Evolutionary conservation across 1,139 yeast species (phyloP), one percentile per base, ranked within the genome.

Genomic region (Schwanniomyces etchellsii): DNA sequence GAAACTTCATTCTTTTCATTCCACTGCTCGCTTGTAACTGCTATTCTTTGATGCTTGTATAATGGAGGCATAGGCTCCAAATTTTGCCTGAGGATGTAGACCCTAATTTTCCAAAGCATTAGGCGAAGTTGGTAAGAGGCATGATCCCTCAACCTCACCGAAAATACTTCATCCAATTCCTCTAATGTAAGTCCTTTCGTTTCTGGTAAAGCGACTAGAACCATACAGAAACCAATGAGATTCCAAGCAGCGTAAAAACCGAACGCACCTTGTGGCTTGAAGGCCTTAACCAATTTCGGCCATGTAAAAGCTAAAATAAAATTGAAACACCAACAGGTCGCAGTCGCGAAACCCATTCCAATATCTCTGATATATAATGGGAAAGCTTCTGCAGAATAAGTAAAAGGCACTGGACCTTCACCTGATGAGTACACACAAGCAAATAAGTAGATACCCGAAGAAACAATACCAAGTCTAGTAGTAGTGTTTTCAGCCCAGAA

Each of bases 181-280:
- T 79, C 86, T 50, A 79, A 65, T 0, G 86, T 77, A 44, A 77
- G 64, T 14, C 77, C 74, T 55, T 79, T 78, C 11, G 88, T 79
- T 49, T 80, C 88, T 2, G 86, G 84, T 31, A 79, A 58, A 57
- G 76, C 67, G 70, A 79, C 74, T 36, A 77, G 58, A 2, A 78
- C 85, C 50, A 79, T 44, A 58, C 78, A 74, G 62, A 77, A 82
- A 0, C 91, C 93, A 32, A 81, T 64, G 33, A 81, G 48, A 51
- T 85, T 85, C 91, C 94, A 82, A 9, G 82, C 95, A 1, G 94
- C 95, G 47, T 84, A 85, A 70, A 78, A 85, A 10, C 91, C 86
- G 53, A 86, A 86, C 2, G 94, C 95, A 52, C 95, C 95, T 39
- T 80, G 83, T 3, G 85, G 71, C 30, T 73, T 75, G 58, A 85